Evolutionary conservation across 768 basidiomycete species (phyloP).

Genomic region (Pleurotus salmoneostramineus): DNA sequence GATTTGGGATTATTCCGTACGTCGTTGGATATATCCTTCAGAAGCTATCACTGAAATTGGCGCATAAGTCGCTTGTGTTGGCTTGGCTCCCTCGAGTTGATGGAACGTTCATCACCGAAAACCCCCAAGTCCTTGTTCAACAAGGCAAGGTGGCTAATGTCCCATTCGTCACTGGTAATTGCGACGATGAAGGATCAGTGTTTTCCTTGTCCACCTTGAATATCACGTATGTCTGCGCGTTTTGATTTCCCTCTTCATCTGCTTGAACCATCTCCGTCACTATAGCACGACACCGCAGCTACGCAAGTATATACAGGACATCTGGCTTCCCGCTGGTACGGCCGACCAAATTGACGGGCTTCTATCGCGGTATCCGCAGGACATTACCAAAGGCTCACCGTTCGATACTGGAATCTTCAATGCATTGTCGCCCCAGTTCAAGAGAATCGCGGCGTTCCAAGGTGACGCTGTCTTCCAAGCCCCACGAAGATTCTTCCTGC

Average conservation of each 20-base stretch:
- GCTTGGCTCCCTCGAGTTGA: conserved; percentile 49
- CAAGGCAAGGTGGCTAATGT: conserved; percentile 41
- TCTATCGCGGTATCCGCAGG: conserved; percentile 28
- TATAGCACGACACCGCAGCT: conserved; percentile 19
- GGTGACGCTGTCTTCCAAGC: conserved; percentile 50
- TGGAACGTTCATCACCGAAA: conserved; percentile 40
- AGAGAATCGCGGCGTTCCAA: conserved; percentile 43
- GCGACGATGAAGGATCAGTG: conserved; percentile 57
- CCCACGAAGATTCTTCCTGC: conserved; percentile 44
- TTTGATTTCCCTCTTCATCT: not conserved
- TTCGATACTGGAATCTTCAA: conserved; percentile 39
- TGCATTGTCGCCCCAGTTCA: conserved; percentile 42
- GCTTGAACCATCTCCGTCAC: no score
- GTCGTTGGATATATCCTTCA: no score
- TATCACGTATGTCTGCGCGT: conserved; percentile 32
- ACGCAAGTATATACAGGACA: conserved; percentile 21
- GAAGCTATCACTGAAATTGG: no score
- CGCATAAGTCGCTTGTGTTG: conserved; percentile 29
- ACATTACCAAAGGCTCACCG: conserved; percentile 41
- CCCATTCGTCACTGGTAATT: conserved; percentile 48
- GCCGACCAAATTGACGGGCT: conserved; percentile 15
- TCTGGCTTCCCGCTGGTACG: conserved; percentile 18
- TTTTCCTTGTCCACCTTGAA: conserved; percentile 46
- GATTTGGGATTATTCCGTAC: conserved; percentile 24
- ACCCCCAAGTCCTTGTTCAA: conserved; percentile 35